Evolutionary conservation across 148 eudicot genomes (phyloP).

Genomic region (Talinum fruticosum): DNA sequence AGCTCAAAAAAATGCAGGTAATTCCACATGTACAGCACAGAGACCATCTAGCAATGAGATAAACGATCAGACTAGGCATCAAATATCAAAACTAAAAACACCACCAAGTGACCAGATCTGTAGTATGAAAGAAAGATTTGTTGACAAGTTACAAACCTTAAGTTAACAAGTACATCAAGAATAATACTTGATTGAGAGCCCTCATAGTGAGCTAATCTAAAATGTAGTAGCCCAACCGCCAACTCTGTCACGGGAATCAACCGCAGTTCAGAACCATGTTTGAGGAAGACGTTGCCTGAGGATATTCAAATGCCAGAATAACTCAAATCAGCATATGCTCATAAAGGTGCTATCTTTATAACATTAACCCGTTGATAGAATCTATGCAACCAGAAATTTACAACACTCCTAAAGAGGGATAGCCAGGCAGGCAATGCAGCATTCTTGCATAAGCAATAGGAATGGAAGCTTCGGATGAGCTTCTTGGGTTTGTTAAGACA

Average conservation of each 20-base stretch:
- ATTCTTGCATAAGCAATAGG: neutral
- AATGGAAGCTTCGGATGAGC: neutral
- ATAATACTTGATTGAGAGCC: conserved; percentile 8
- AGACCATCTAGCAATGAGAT: neutral
- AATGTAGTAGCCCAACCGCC: conserved; percentile 35
- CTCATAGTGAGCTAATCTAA: conserved; percentile 6
- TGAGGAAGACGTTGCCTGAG: conserved; percentile 92
- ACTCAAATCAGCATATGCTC: neutral
- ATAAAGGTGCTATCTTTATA: neutral
- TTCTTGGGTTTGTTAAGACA: neutral
- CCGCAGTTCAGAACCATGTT: conserved; percentile 91
- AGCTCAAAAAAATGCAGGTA: no score
- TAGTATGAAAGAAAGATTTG: neutral
- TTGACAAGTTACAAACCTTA: conserved; percentile 1
- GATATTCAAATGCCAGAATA: conserved; percentile 18
- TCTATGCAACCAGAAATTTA: neutral
- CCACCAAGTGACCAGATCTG: neutral
- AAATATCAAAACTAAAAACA: neutral
- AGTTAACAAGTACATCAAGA: neutral
- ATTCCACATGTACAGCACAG: no score
- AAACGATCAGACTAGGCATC: neutral
- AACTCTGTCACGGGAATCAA: conserved; percentile 95
- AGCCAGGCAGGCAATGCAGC: neutral
- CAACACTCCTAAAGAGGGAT: neutral
- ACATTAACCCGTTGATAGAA: neutral